phyloP scores from a whole-genome alignment of 768 basidiomycete genomes.

The Boletus pseudo-olivaceus region DNA sequence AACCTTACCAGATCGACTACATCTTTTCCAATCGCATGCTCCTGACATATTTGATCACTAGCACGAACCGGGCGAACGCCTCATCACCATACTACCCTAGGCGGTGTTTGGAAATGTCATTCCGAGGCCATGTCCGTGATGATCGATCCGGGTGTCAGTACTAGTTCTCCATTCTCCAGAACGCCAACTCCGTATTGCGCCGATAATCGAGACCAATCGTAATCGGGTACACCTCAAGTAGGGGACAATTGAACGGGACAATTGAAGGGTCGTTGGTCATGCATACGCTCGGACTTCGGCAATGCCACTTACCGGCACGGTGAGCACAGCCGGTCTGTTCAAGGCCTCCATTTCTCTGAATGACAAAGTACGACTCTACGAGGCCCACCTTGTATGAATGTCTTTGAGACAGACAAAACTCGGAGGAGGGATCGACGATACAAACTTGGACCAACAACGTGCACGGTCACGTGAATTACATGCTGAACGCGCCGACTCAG shows the following conservation, averaged over 20 bases:
- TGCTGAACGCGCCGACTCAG: constrained; percentile 3
- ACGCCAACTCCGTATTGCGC: not conserved
- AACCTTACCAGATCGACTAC: not conserved
- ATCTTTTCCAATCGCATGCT: not conserved
- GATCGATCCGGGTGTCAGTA: no score
- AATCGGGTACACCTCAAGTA: no score
- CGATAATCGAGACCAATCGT: not conserved
- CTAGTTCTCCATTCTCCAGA: no score
- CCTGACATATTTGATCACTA: constrained; percentile 5
- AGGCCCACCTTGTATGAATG: no score
- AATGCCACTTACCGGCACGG: not conserved
- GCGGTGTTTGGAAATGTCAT: constrained; percentile 8
- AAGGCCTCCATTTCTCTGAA: not conserved
- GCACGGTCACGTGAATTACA: constrained; percentile 29
- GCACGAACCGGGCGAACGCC: not conserved
- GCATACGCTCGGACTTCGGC: not conserved
- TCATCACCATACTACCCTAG: not conserved
- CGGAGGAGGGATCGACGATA: no score
- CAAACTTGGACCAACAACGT: constrained; percentile 7
- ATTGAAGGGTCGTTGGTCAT: no score
- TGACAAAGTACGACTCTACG: not conserved
- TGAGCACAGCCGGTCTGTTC: not conserved
- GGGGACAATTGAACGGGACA: no score
- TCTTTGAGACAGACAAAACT: not conserved
- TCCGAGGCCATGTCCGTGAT: not conserved